phyloP scores from a whole-genome alignment of 2,329 filamentous ascomycete genomes.

The Sporothrix pseudoabietina region DNA sequence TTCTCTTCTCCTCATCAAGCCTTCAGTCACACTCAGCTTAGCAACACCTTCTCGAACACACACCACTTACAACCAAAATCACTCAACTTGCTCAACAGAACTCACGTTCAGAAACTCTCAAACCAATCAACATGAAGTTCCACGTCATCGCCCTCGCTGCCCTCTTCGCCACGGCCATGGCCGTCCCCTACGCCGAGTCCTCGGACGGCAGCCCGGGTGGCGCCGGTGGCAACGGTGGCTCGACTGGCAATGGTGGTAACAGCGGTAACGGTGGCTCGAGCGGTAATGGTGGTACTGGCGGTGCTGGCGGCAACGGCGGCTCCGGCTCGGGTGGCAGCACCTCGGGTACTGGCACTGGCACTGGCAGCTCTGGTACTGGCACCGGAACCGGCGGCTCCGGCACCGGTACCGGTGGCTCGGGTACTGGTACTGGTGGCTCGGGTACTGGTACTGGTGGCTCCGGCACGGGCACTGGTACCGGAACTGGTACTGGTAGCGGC shows the following conservation, averaged over 20 bases:
- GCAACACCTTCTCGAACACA: not conserved
- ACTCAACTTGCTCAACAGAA: not conserved
- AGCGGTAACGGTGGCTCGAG: not conserved
- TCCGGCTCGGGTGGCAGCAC: not conserved
- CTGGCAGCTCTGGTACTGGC: not conserved
- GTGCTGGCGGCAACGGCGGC: not conserved
- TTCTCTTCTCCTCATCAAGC: slow-evolving; percentile 11
- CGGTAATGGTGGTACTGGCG: not conserved
- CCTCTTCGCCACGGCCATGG: slow-evolving; percentile 4
- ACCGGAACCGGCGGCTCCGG: not conserved
- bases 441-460: not conserved
- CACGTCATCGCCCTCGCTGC: slow-evolving; percentile 5
- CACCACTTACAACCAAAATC: not conserved
- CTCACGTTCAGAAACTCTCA: not conserved
- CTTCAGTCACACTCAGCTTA: not conserved
- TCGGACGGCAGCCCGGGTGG: not conserved
- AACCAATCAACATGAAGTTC: slow-evolving; percentile 8
- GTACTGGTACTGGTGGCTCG: not conserved
- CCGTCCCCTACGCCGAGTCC: not conserved
- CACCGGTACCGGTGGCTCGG: not conserved
- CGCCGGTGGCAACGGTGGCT: not conserved
- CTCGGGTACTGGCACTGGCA: not conserved
- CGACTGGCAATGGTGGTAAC: not conserved
- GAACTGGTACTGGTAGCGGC: not conserved
- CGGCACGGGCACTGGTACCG: not conserved